Evolutionary conservation across 2,329 filamentous ascomycete genomes (phyloP), one percentile per base, ranked within the genome.

Genomic region (Colletotrichum euphorbiae): DNA sequence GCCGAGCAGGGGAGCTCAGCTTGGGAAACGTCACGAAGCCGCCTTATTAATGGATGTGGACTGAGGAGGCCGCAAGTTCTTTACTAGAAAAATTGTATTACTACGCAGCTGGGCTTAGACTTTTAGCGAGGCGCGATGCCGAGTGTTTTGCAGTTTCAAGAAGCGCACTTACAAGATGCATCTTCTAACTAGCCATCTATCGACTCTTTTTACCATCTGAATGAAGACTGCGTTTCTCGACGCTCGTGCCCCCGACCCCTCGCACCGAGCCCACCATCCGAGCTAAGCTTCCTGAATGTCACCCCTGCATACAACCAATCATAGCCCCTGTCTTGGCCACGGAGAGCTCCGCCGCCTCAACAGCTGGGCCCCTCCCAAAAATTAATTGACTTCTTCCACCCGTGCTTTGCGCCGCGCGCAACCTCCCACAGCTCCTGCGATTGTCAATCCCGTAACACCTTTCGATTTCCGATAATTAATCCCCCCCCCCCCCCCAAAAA

Each of bases 21-120:
- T 69, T 86, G 58, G 81, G 83, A 19, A 82, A 81, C 43, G 75
- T 85, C 24, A 81, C 81, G 48, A 80, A 79, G 73, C 85, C 84
- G 58, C 84, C 85, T 17, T 87, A 87, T 72, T 87, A 71, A 73
- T 60, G 62, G 43, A 40, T 17, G 19, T 21, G 38, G 28, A 56
- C 55, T 28, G 28, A 28, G 28, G 38, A 33, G 48, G n/a, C 31
- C 48, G 36, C 36, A 8, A 51, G 45, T 45, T 36, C 7, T 28
- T 61, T 45, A 28, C 7, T 24, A 4, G 31, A 57, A 40, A 62
- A 24, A 42, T 69, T 66, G 67, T 69, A 67, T 67, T 69, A 58
- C 33, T 66, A 51, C 13, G 60, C 36, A 68, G 7, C 48, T 48
- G 46, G 66, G 66, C 54, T 56, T 69, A 69, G 61, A 69, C 17